These are phyloP conservation scores for Graphilbum fragrans DNA, from an alignment of 2,329 filamentous ascomycete species.

Conservation along the genomic window DNA sequence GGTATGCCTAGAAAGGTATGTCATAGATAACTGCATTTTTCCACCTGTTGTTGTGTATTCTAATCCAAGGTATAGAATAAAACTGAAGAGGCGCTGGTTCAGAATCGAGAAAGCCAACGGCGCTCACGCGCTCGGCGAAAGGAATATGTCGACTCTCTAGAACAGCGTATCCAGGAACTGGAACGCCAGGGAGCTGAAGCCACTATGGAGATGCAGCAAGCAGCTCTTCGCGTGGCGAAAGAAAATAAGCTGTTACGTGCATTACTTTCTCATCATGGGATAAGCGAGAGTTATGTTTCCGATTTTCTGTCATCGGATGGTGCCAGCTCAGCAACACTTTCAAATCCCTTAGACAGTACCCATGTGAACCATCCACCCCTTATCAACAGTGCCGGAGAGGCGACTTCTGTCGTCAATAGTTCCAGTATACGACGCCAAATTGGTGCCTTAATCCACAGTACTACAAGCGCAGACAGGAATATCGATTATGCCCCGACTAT, in stretches of 20 bases:
- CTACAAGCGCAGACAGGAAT: no score
- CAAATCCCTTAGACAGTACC: background rate
- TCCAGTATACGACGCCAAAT: no score
- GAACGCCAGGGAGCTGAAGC: constrained; percentile 36
- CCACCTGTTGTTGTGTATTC: background rate
- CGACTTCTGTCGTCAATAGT: no score
- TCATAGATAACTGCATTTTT: no score
- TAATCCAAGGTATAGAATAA: background rate
- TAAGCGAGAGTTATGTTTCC: constrained; percentile 1
- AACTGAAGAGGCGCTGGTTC: background rate
- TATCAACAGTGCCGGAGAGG: background rate
- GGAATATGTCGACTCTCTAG: constrained; percentile 35
- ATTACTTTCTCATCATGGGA: constrained; percentile 8
- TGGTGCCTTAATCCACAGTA: no score
- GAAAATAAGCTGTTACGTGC: constrained; percentile 34
- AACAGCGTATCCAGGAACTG: constrained; percentile 31
- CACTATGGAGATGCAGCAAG: constrained; percentile 39
- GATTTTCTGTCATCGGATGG: background rate
- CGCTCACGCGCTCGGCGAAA: constrained; percentile 37
- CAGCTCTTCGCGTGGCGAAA: constrained; percentile 33
- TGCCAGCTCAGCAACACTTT: no score
- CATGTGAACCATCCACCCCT: background rate
- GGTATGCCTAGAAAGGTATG: no score
- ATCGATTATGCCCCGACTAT: no score
- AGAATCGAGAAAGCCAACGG: constrained; percentile 23